A percentile compares a stretch with the other conserved stretches of the same genome.
Evolutionary conservation across 345 rosid species (phyloP).

Genomic region (Bruguiera parviflora): DNA sequence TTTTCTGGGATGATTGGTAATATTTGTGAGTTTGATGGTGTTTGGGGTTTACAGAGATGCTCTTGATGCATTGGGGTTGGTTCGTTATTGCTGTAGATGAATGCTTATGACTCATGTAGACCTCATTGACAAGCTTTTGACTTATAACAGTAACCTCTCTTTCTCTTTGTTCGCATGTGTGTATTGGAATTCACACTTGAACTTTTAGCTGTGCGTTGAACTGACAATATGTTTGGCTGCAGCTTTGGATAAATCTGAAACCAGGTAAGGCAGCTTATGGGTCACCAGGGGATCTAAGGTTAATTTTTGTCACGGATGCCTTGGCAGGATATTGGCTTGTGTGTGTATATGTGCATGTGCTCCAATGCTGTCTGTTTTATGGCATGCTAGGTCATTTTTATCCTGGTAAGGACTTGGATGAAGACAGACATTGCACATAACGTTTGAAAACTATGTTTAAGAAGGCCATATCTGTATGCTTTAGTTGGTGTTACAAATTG

Average conservation of each 20-base stretch:
- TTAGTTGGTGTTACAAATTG: no score
- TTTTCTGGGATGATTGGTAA: not conserved
- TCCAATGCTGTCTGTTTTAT: no score
- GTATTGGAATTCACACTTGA: not conserved
- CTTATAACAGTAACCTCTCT: constrained; percentile 75
- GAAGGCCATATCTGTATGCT: no score
- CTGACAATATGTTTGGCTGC: not conserved
- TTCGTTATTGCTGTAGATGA: constrained; percentile 91
- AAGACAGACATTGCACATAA: no score
- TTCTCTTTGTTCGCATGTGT: constrained; percentile 3
- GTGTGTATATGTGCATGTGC: no score
- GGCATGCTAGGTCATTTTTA: no score
- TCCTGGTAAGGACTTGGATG: no score
- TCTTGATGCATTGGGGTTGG: constrained; percentile 84
- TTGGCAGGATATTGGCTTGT: not conserved
- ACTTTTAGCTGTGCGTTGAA: not conserved
- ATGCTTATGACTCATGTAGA: constrained; percentile 99
- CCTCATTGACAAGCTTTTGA: no score
- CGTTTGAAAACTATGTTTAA: no score
- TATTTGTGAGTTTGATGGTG: not conserved
- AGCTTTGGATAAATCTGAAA: constrained; percentile 74
- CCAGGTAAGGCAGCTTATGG: constrained; percentile 27
- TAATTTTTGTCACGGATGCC: not conserved
- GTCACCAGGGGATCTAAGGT: not conserved
- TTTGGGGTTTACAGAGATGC: constrained; percentile 64